Evolutionary conservation across 805 yeast species (phyloP).

Genomic region (Myxozyma neotropica): DNA sequence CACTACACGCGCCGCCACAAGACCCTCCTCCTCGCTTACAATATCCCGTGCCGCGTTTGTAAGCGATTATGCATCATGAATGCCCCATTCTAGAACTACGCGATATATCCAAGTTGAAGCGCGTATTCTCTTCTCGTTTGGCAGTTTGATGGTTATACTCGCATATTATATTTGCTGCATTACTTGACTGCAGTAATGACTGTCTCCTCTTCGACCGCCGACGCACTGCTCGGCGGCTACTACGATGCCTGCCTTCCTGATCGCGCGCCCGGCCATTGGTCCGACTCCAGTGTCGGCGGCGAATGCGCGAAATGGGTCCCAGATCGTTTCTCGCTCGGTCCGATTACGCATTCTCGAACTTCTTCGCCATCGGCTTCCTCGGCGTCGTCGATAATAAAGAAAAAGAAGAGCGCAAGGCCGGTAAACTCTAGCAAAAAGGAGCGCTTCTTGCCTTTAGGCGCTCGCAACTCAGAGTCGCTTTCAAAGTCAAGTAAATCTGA

Average conservation of each 20-base stretch:
- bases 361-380: not conserved
- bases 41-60: not conserved
- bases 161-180: not conserved
- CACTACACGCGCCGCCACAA: not conserved
- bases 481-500: too few species aligned
- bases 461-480: too few species aligned
- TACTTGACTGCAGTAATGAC: not conserved
- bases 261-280: slow-evolving; percentile 24
- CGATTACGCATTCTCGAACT: not conserved
- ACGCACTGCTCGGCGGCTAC: not conserved
- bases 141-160: not conserved
- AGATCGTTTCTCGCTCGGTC: slow-evolving; percentile 21
- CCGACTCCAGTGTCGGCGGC: slow-evolving; percentile 28
- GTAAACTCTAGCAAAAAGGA: too few species aligned
- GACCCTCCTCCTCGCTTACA: not conserved
- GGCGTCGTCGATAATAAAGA: not conserved
- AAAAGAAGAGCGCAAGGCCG: not conserved
- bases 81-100: slow-evolving; percentile 1
- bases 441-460: too few species aligned
- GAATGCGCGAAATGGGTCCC: slow-evolving; percentile 28
- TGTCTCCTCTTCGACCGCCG: too few species aligned
- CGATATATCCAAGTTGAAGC: not conserved
- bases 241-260: slow-evolving; percentile 5
- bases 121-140: not conserved
- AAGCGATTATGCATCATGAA: not conserved